These are phyloP conservation scores for Penicillium decumbens DNA, from an alignment of 2,329 filamentous ascomycete genomes.

Conservation along the genomic window DNA sequence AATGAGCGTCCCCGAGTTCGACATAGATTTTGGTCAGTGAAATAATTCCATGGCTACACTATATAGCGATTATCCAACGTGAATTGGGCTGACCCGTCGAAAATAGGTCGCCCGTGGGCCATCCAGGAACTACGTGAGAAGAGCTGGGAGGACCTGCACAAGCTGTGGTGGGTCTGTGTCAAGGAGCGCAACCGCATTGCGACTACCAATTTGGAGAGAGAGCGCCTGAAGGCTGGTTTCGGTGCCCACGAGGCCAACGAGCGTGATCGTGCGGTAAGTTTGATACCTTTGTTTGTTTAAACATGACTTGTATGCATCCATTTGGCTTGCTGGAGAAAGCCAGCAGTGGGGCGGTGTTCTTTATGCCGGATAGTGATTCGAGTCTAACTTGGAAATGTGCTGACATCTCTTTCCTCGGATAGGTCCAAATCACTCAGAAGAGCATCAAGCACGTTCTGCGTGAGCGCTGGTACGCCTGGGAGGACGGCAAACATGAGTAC, in stretches of 20 bases:
- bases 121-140: constrained; percentile 81
- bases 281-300: not conserved
- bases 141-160: constrained; percentile 89
- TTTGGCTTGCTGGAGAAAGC: not conserved
- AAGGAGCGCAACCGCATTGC: constrained; percentile 85
- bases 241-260: constrained; percentile 63
- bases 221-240: constrained; percentile 64
- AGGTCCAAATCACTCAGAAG: constrained; percentile 75
- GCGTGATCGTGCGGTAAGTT: constrained; percentile 63
- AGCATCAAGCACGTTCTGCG: constrained; percentile 79
- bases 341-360: not conserved
- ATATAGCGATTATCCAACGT: not conserved
- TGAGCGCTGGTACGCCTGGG: constrained; percentile 83
- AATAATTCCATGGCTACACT: not conserved
- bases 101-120: constrained; percentile 68
- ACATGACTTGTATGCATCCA: not conserved
- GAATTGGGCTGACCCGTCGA: constrained; percentile 11
- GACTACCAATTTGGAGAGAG: constrained; percentile 69
- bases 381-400: not conserved
- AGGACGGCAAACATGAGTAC: constrained; percentile 39
- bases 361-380: not conserved
- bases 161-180: constrained; percentile 88
- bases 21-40: constrained; percentile 60
- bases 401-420: constrained; percentile 5
- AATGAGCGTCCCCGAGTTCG: constrained; percentile 68